Evolutionary conservation across 768 basidiomycete genomes (phyloP).

Genomic region (Pisolithus albus): DNA sequence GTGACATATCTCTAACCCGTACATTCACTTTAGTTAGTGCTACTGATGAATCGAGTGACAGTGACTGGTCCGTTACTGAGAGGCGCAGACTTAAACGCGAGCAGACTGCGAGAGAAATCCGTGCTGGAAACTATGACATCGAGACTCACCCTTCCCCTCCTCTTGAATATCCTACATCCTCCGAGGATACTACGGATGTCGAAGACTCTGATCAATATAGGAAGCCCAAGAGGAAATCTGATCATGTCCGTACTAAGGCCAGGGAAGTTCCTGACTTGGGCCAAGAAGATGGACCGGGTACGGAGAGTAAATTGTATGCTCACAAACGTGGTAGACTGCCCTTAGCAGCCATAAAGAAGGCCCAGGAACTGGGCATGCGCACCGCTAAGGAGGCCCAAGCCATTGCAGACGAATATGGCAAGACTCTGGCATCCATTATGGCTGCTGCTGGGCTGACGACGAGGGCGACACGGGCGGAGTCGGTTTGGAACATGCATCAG

Average conservation of each 20-base stretch:
- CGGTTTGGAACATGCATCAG: conserved; percentile 1
- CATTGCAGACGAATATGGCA: conserved; percentile 1
- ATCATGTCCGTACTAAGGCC: no score
- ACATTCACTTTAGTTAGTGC: neutral
- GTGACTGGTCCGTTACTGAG: neutral
- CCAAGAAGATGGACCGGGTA: neutral
- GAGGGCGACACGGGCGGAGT: neutral
- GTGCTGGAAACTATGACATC: neutral
- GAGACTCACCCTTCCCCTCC: neutral
- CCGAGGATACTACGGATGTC: neutral
- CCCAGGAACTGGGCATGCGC: neutral
- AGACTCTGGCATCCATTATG: neutral
- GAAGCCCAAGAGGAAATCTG: no score
- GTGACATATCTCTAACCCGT: no score
- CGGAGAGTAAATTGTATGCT: neutral
- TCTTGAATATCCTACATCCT: neutral
- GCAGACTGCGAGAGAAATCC: neutral
- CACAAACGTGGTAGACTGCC: neutral
- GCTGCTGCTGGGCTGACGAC: neutral
- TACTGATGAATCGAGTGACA: neutral
- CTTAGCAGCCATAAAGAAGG: neutral
- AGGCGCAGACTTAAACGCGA: neutral
- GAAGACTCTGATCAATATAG: neutral
- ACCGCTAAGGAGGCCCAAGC: neutral
- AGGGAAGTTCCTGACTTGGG: neutral